A percentile compares a stretch with the other conserved stretches of the same genome.
Conservation (phyloP, 2,329 filamentous ascomycete species). For the Harringtonia aguacate region DNA sequence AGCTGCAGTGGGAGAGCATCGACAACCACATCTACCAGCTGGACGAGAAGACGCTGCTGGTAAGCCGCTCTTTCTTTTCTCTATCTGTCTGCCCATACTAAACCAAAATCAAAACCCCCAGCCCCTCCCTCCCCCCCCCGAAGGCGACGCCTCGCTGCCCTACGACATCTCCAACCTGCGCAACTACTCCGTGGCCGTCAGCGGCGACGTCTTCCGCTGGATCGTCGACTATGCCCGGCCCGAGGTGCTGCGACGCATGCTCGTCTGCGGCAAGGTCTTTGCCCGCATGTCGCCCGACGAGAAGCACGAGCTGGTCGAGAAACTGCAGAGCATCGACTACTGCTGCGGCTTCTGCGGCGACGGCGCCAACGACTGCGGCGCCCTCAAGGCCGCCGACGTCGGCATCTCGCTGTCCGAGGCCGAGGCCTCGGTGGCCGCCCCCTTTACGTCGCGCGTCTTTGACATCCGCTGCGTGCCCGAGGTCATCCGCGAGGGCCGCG, state of each 20-base stretch:
- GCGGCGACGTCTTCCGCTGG: constrained; percentile 93
- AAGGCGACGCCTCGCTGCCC: constrained; percentile 72
- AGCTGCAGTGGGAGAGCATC: constrained; percentile 86
- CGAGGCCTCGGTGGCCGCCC: constrained; percentile 94
- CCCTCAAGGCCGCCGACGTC: constrained; percentile 92
- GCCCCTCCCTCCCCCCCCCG: constrained; percentile 42
- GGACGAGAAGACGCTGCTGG: constrained; percentile 66
- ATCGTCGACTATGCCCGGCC: constrained; percentile 81
- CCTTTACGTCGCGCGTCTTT: constrained; percentile 90
- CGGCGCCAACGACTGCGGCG: constrained; percentile 94
- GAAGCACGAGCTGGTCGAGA: constrained; percentile 95
- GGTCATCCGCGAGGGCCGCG: constrained; percentile 87
- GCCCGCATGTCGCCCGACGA: constrained; percentile 98
- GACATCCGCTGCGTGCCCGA: constrained; percentile 93
- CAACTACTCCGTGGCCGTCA: constrained; percentile 83
- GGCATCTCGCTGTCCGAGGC: constrained; percentile 95
- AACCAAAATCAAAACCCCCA: constrained; percentile 20
- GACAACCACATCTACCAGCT: constrained; percentile 71
- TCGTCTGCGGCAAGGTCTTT: constrained; percentile 85
- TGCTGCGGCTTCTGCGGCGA: constrained; percentile 95
- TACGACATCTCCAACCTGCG: constrained; percentile 72
- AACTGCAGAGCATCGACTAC: constrained; percentile 91
- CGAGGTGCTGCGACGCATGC: constrained; percentile 73
- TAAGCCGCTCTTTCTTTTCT: constrained; percentile 21
- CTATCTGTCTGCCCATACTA: neutral